A percentile compares a stretch with the other conserved stretches of the same genome.
Evolutionary conservation across 345 rosid species (phyloP).

Genomic region (Hevea brasiliensis): DNA sequence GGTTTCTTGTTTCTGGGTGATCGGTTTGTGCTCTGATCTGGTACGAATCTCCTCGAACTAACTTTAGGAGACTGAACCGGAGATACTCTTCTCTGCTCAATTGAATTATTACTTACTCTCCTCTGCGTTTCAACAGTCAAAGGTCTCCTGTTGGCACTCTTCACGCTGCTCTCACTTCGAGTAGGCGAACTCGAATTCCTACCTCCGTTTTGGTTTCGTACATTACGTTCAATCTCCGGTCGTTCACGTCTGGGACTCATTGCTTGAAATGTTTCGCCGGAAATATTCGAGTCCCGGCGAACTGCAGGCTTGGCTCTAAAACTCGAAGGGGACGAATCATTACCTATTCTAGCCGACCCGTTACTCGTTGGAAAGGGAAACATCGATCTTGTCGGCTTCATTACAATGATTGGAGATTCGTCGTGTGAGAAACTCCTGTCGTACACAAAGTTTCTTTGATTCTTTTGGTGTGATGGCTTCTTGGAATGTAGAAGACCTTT

Average conservation of each 20-base stretch:
- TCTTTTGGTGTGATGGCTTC: constrained; percentile 29
- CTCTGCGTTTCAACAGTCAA: constrained; percentile 43
- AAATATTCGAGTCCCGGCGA: constrained; percentile 33
- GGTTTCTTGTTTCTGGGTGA: constrained; percentile 40
- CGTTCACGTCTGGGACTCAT: constrained; percentile 47
- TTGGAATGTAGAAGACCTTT: constrained; percentile 85
- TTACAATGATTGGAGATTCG: constrained; percentile 53
- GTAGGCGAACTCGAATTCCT: constrained; percentile 44
- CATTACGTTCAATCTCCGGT: constrained; percentile 35
- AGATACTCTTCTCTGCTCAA: constrained; percentile 50
- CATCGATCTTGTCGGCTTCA: constrained; percentile 43
- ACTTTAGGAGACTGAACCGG: constrained; percentile 51
- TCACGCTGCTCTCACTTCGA: constrained; percentile 41
- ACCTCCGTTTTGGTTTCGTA: constrained; percentile 36
- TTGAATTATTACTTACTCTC: constrained; percentile 31
- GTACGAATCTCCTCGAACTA: constrained; percentile 30
- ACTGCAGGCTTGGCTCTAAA: constrained; percentile 36
- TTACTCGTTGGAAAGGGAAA: constrained; percentile 9
- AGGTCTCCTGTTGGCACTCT: constrained; percentile 50
- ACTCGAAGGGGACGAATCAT: constrained; percentile 36
- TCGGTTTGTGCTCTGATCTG: constrained; percentile 36
- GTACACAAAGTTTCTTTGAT: constrained; percentile 40
- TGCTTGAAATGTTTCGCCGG: constrained; percentile 36
- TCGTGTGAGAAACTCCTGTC: constrained; percentile 34
- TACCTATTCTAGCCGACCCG: constrained; percentile 28